These are phyloP conservation scores for Vitis rupestris DNA, from an alignment of 164 flowering plant genomes.

Conservation along the genomic window DNA sequence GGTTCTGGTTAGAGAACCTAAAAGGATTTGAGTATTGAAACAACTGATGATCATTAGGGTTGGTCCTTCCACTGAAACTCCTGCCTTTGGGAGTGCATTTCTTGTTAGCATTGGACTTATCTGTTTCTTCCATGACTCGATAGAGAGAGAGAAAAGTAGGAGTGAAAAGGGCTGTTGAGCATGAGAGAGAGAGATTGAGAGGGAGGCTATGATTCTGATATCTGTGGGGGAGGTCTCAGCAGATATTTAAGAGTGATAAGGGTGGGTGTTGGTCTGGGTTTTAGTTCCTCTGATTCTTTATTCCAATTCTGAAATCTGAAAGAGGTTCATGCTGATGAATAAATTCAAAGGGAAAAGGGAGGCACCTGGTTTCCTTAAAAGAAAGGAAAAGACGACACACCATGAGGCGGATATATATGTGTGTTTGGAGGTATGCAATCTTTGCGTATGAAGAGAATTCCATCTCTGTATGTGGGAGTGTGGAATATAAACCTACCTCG, in stretches of 20 bases:
- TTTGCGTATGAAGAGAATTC: too few relatives aligned
- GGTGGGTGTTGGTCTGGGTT: constrained; percentile 14
- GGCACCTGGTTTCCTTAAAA: constrained; percentile 9
- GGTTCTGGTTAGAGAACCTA: constrained; percentile 42
- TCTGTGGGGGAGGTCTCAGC: constrained; percentile 2
- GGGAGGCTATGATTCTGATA: not conserved
- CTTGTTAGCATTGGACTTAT: constrained; percentile 41
- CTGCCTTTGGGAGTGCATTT: constrained; percentile 43
- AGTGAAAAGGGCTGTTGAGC: constrained; percentile 5
- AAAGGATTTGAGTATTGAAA: constrained; percentile 32
- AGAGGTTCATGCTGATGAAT: constrained; percentile 7
- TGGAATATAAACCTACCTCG: not conserved
- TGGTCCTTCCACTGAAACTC: constrained; percentile 28
- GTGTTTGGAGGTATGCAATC: constrained; percentile 6
- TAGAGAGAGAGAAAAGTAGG: constrained; percentile 11
- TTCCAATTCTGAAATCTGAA: constrained; percentile 16
- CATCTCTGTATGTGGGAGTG: not conserved
- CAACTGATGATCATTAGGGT: constrained; percentile 23
- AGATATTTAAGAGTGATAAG: constrained; percentile 18
- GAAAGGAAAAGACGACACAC: constrained; percentile 2
- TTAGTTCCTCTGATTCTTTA: constrained; percentile 11
- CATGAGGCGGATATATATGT: not conserved
- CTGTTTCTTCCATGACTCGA: constrained; percentile 56
- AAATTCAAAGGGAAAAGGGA: constrained; percentile 5
- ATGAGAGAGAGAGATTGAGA: constrained; percentile 8